Conservation (phyloP, 805 yeast genomes). For the Cyberlindnera galapagoensis region DNA sequence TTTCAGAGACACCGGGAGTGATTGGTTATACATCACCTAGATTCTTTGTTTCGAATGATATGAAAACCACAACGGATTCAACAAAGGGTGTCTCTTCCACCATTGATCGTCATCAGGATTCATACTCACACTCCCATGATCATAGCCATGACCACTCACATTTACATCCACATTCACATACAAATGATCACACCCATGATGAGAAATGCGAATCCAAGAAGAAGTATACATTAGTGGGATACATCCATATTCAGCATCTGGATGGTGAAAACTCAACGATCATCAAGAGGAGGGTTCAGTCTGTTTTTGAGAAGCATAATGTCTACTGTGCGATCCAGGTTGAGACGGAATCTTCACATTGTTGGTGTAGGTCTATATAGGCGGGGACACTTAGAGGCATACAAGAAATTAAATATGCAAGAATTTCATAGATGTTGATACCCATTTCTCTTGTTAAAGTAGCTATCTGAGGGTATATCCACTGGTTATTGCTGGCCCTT, state of each 20-base stretch:
- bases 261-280: slow-evolving; percentile 59
- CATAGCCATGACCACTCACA: slow-evolving; percentile 7
- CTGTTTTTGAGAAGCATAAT: slow-evolving; percentile 40
- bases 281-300: slow-evolving; percentile 55
- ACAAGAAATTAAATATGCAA: too few relatives aligned
- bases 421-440: too few relatives aligned
- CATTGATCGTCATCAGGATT: slow-evolving; percentile 30
- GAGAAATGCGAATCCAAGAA: too few relatives aligned
- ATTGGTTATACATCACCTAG: slow-evolving; percentile 83
- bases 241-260: slow-evolving; percentile 69
- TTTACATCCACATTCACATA: slow-evolving; percentile 3
- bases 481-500: too few relatives aligned
- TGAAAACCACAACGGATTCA: slow-evolving; percentile 19
- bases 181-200: slow-evolving; percentile 14
- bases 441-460: too few relatives aligned
- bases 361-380: slow-evolving; percentile 80
- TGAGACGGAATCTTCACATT: slow-evolving; percentile 53
- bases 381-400: too few relatives aligned
- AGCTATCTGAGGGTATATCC: too few relatives aligned
- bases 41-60: slow-evolving; percentile 66
- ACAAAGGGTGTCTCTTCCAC: slow-evolving; percentile 24
- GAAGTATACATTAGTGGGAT: slow-evolving; percentile 51
- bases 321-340: slow-evolving; percentile 60
- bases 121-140: slow-evolving; percentile 6
- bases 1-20: slow-evolving; percentile 69